A percentile compares a stretch with the other conserved stretches of the same genome.
Evolutionary conservation across 2,329 filamentous ascomycete species (phyloP).

Genomic region (Trichoderma polysporum): DNA sequence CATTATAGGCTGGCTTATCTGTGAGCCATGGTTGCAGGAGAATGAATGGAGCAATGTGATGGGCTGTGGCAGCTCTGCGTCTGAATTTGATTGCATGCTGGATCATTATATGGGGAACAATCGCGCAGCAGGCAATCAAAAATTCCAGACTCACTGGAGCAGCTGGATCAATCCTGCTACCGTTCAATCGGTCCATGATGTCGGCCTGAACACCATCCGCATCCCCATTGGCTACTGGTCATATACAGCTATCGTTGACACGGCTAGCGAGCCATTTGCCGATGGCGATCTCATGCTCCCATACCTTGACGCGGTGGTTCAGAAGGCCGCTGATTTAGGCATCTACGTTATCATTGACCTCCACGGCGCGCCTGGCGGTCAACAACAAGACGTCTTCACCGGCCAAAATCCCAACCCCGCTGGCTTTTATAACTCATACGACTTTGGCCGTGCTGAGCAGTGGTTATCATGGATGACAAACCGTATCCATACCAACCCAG

Average conservation of each 20-base stretch:
- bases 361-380: conserved; percentile 50
- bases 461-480: conserved; percentile 58
- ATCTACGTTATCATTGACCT: conserved; percentile 35
- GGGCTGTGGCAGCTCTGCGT: conserved; percentile 43
- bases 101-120: conserved; percentile 27
- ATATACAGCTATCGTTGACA: conserved; percentile 47
- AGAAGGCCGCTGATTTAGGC: conserved; percentile 34
- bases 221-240: conserved; percentile 58
- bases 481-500: conserved; percentile 48
- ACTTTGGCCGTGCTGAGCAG: conserved; percentile 54
- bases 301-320: conserved; percentile 34
- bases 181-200: conserved; percentile 51
- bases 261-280: conserved; percentile 49
- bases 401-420: conserved; percentile 38
- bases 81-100: conserved; percentile 54
- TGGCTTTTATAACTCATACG: conserved; percentile 55
- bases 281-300: conserved; percentile 31
- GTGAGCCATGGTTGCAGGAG: conserved; percentile 53
- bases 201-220: conserved; percentile 53
- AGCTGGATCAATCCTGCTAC: conserved; percentile 27
- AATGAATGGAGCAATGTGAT: conserved; percentile 45
- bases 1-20: conserved; percentile 36
- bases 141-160: conserved; percentile 50
- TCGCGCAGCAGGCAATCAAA: conserved; percentile 42
- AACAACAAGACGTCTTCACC: conserved; percentile 45